Evolutionary conservation across 371 early-diverging fungal species (phyloP), one percentile per base, ranked within the genome.

Genomic region (Globomyces sp.): DNA sequence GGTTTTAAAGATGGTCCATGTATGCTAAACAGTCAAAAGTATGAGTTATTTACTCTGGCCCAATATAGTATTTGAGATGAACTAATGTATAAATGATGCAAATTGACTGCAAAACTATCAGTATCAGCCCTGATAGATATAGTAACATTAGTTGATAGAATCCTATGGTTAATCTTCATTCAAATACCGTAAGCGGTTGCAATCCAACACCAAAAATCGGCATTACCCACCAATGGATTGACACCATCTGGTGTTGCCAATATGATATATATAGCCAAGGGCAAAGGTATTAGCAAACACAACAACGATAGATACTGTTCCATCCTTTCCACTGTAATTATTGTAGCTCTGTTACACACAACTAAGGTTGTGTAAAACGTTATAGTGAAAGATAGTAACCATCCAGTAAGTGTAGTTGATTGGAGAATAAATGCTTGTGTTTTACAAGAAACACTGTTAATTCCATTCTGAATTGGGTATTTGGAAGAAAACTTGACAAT

Each of bases 151-250:
- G 24, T 24, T 24, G 24, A 24, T 24, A 24, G 24, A 24, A 24
- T 24, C 24, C 24, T 24, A 24, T 24, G 24, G 24, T 24, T 24
- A 24, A 24, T 24, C 24, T 24, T 24, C 24, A 24, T 24, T 24
- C 24, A 24, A 24, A 24, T 24, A 24, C 24, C 24, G 40, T 55
- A 13, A 37, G 36, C 55, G 6, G 55, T 39, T 36, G 55, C 36
- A 39, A 55, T 55, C 55, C 55, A 55, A n/a, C 55, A 55, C 55
- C 55, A 55, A 55, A 55, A 55, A 39, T 55, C 55, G 4, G 55
- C 55, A 2, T 55, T 40, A 37, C 55, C 55, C 6, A 55, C 40
- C 5, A 55, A n/a, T 6, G 55, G 39, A 39, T 55, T 34, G 9
- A 55, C 55, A 55, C 55, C 55, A 39, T 55, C 55, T 55, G 55